Evolutionary conservation across 192 early-diverging fungal genomes (phyloP).

Genomic region (Coemansia sp.): DNA sequence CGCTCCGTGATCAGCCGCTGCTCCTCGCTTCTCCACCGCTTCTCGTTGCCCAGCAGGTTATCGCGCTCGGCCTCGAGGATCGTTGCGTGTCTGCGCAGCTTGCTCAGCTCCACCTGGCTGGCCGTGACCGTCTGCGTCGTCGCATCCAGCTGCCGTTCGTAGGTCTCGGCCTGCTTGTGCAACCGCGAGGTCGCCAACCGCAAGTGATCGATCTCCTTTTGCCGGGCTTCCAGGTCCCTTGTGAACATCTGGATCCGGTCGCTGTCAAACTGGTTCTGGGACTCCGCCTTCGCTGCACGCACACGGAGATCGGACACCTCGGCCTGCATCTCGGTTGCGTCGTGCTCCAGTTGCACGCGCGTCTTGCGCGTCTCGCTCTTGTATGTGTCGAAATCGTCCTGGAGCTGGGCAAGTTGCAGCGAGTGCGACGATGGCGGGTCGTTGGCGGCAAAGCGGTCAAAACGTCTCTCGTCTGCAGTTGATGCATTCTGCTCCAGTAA

Average conservation of each 20-base stretch:
- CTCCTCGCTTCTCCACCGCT: slow-evolving; percentile 45
- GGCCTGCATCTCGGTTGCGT: slow-evolving; percentile 52
- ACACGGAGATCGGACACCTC: slow-evolving; percentile 66
- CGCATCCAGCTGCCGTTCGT: slow-evolving; percentile 65
- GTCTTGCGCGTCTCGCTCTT: slow-evolving; percentile 64
- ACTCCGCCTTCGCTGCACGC: slow-evolving; percentile 63
- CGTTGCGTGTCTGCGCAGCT: slow-evolving; percentile 51
- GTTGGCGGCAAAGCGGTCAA: neutral
- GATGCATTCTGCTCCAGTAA: neutral
- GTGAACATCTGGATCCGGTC: slow-evolving; percentile 67
- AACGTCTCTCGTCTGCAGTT: neutral
- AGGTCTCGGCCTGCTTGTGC: slow-evolving; percentile 52
- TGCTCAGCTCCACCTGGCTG: slow-evolving; percentile 56
- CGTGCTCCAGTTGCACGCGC: slow-evolving; percentile 57
- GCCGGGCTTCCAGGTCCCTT: slow-evolving; percentile 57
- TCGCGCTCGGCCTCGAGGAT: slow-evolving; percentile 59
- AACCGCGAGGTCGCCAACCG: slow-evolving; percentile 60
- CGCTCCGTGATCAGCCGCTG: slow-evolving; percentile 42
- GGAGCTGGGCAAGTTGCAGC: slow-evolving; percentile 47
- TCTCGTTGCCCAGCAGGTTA: slow-evolving; percentile 32
- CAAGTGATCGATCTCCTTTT: slow-evolving; percentile 63
- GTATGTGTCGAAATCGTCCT: slow-evolving; percentile 68
- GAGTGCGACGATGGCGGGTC: neutral
- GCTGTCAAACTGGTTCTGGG: slow-evolving; percentile 58
- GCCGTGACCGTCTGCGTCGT: slow-evolving; percentile 53